These are phyloP conservation scores for Linum trigynum DNA, from an alignment of 345 rosid species.

Conservation along the genomic window DNA sequence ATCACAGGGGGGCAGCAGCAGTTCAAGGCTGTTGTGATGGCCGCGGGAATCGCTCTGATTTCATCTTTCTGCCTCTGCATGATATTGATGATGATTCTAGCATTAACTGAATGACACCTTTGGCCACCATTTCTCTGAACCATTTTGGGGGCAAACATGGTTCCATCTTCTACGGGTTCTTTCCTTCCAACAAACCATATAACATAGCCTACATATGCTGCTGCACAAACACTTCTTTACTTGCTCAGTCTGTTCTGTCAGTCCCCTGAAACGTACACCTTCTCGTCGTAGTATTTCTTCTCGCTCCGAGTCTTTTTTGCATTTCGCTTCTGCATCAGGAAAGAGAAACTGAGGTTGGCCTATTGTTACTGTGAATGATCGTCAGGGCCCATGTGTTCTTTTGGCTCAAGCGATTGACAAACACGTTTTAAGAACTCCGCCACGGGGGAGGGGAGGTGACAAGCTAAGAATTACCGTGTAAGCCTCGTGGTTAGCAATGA, in stretches of 20 bases:
- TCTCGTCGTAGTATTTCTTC: conserved; percentile 4
- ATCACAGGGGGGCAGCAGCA: too few relatives aligned
- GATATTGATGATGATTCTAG: too few relatives aligned
- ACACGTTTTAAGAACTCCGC: too few relatives aligned
- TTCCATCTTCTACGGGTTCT: background rate
- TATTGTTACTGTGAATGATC: too few relatives aligned
- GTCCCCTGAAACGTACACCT: background rate
- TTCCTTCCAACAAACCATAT: background rate
- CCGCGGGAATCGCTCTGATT: too few relatives aligned
- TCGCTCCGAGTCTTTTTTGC: conserved; percentile 1
- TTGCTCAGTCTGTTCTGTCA: background rate
- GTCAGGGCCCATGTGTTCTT: too few relatives aligned
- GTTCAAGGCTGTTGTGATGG: too few relatives aligned
- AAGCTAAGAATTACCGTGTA: conserved; percentile 37
- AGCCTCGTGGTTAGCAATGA: conserved; percentile 74
- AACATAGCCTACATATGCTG: background rate
- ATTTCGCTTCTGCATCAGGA: conserved; percentile 2
- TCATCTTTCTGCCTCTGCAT: too few relatives aligned
- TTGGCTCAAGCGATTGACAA: too few relatives aligned
- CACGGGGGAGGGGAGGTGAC: too few relatives aligned
- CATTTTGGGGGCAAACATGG: background rate
- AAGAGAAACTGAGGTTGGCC: background rate
- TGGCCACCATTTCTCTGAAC: background rate
- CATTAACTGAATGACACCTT: too few relatives aligned
- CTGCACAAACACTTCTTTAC: background rate